Conservation (phyloP, 2,329 filamentous ascomycete genomes). For the Cladosporium oxysporum region DNA sequence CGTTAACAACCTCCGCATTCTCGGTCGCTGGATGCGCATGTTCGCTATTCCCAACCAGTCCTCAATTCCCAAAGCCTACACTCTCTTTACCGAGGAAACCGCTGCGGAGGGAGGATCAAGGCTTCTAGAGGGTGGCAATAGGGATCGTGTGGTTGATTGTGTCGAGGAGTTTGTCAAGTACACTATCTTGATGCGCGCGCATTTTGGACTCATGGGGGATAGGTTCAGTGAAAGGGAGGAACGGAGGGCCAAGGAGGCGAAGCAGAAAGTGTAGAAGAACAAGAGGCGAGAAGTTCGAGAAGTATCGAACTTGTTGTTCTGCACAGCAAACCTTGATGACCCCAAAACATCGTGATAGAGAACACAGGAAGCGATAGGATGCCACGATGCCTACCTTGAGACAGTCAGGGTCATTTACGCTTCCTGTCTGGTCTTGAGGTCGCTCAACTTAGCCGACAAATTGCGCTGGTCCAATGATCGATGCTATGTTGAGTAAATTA, state of each 20-base stretch:
- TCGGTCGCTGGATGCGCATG: slow-evolving; percentile 59
- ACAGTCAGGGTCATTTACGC: too few relatives aligned
- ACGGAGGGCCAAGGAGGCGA: slow-evolving; percentile 11
- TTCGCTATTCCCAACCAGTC: slow-evolving; percentile 64
- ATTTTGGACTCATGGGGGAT: slow-evolving; percentile 63
- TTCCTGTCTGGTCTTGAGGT: too few relatives aligned
- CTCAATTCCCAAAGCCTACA: slow-evolving; percentile 64
- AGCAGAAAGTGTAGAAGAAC: not conserved
- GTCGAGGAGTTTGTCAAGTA: slow-evolving; percentile 73
- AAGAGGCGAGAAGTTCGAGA: not conserved
- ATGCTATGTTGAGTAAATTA: too few relatives aligned
- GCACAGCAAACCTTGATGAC: not conserved
- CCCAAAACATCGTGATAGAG: too few relatives aligned
- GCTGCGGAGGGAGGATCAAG: slow-evolving; percentile 32
- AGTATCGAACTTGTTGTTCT: too few relatives aligned
- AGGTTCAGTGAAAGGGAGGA: slow-evolving; percentile 59
- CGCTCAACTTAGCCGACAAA: too few relatives aligned
- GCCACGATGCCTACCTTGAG: too few relatives aligned
- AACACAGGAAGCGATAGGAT: too few relatives aligned
- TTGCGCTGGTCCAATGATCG: too few relatives aligned
- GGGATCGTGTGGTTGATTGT: slow-evolving; percentile 35
- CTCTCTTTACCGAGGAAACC: slow-evolving; percentile 49
- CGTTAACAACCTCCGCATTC: slow-evolving; percentile 63
- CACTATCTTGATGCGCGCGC: slow-evolving; percentile 63
- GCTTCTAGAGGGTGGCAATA: slow-evolving; percentile 30